Conservation (phyloP, 1,284 basidiomycete species). For the Fomitopsis schrenkii region DNA sequence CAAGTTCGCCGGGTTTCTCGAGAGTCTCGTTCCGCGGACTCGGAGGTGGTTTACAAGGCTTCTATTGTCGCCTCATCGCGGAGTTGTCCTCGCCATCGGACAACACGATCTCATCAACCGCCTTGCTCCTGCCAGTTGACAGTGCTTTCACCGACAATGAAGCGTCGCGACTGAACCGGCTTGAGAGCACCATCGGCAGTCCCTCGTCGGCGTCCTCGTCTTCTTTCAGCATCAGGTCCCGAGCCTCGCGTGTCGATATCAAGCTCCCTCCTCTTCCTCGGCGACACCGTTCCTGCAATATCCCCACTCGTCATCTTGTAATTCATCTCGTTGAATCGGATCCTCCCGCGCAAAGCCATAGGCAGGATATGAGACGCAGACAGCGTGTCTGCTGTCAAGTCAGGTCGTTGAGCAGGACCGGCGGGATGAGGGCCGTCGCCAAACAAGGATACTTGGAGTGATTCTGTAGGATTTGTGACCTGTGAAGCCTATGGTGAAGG, state of each 20-base stretch:
- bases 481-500: not conserved
- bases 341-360: conserved; percentile 17
- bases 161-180: conserved; percentile 10
- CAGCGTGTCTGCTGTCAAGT: conserved; percentile 15
- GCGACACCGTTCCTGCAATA: conserved; percentile 11
- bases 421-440: conserved; percentile 17
- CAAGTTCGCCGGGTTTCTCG: conserved; percentile 60
- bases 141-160: not conserved
- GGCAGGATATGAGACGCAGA: conserved; percentile 21
- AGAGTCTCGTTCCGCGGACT: conserved; percentile 43
- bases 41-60: conserved; percentile 36
- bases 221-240: conserved; percentile 26
- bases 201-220: conserved; percentile 28
- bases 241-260: conserved; percentile 26
- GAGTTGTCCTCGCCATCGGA: conserved; percentile 4
- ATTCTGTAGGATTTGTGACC: conserved; percentile 8
- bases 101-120: not conserved
- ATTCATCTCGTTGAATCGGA: conserved; percentile 27
- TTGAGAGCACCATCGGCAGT: conserved; percentile 23
- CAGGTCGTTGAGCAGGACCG: not conserved
- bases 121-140: conserved; percentile 5
- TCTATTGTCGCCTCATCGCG: conserved; percentile 6
- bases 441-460: conserved; percentile 20
- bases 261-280: conserved; percentile 25
- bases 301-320: conserved; percentile 12